Evolutionary conservation across 495 filamentous ascomycete species (phyloP).

Genomic region (Letharia lupina): DNA sequence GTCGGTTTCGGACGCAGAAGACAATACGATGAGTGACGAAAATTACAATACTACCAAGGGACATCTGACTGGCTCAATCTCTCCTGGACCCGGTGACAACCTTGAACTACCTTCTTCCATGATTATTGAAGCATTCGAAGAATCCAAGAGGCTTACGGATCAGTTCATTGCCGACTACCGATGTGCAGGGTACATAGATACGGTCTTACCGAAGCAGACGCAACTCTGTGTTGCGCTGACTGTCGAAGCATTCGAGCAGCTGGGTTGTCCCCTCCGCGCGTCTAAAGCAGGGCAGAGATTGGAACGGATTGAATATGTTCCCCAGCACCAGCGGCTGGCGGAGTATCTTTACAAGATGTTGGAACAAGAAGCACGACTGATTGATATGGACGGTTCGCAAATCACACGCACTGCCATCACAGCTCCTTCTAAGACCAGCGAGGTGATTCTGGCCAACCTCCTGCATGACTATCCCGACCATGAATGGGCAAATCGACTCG

Average conservation of each 20-base stretch:
- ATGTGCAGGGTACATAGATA: slow-evolving; percentile 13
- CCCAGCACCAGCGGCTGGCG: slow-evolving; percentile 31
- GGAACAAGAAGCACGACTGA: slow-evolving; percentile 35
- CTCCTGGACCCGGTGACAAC: no score
- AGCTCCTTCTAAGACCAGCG: slow-evolving; percentile 31
- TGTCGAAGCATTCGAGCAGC: slow-evolving; percentile 39
- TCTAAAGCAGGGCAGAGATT: slow-evolving; percentile 32
- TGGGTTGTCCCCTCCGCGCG: slow-evolving; percentile 32
- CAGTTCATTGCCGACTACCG: slow-evolving; percentile 35
- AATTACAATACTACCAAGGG: no score
- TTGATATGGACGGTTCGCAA: slow-evolving; percentile 29
- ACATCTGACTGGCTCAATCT: no score
- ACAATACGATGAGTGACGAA: no score
- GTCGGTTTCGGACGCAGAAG: no score
- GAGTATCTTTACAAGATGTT: slow-evolving; percentile 37
- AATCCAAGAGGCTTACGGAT: slow-evolving; percentile 34
- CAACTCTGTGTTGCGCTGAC: slow-evolving; percentile 34
- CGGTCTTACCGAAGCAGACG: slow-evolving; percentile 26
- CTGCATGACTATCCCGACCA: slow-evolving; percentile 33
- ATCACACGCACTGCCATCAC: slow-evolving; percentile 37
- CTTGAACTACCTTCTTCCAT: slow-evolving; percentile 1
- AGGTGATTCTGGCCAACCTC: slow-evolving; percentile 34
- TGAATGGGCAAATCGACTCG: slow-evolving; percentile 22
- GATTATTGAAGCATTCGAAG: slow-evolving; percentile 28
- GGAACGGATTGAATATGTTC: slow-evolving; percentile 27